These are phyloP conservation scores for Astrothelium macrocarpum DNA, from an alignment of 495 filamentous ascomycete species.

Conservation along the genomic window DNA sequence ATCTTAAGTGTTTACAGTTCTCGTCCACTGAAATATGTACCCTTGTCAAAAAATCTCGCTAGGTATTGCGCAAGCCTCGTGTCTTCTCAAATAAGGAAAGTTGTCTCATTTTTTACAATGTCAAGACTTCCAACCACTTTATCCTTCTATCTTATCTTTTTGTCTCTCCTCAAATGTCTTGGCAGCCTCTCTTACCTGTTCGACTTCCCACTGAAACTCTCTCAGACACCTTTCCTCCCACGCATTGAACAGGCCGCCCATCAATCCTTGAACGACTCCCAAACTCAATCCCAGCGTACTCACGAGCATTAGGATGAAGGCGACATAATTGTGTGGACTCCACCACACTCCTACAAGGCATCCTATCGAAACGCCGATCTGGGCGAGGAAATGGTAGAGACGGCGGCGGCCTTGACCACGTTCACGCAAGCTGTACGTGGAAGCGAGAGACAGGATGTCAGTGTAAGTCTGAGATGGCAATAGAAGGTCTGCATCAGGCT, in stretches of 20 bases:
- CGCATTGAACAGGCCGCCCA: conserved; percentile 77
- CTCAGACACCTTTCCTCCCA: conserved; percentile 74
- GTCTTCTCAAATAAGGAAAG: no score
- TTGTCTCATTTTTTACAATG: no score
- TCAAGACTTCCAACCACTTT: no score
- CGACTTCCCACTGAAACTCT: conserved; percentile 92
- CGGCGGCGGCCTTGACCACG: conserved; percentile 58
- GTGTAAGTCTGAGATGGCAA: conserved; percentile 64
- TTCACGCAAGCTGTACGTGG: conserved; percentile 58
- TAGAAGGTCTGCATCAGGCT: conserved; percentile 11
- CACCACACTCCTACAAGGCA: conserved; percentile 83
- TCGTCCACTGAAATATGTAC: no score
- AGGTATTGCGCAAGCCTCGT: no score
- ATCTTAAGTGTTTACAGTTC: no score
- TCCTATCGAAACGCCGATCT: conserved; percentile 53
- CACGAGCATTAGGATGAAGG: conserved; percentile 71
- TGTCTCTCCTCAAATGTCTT: not conserved
- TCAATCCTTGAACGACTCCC: conserved; percentile 72
- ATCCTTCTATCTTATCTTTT: not conserved
- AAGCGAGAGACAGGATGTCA: conserved; percentile 57
- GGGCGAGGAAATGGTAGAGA: conserved; percentile 59
- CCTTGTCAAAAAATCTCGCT: no score
- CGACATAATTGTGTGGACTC: conserved; percentile 59
- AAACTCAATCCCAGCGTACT: conserved; percentile 65
- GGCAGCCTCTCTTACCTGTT: conserved; percentile 47